phyloP scores from a whole-genome alignment of 2,329 filamentous ascomycete genomes.

The Penicillium decumbens region DNA sequence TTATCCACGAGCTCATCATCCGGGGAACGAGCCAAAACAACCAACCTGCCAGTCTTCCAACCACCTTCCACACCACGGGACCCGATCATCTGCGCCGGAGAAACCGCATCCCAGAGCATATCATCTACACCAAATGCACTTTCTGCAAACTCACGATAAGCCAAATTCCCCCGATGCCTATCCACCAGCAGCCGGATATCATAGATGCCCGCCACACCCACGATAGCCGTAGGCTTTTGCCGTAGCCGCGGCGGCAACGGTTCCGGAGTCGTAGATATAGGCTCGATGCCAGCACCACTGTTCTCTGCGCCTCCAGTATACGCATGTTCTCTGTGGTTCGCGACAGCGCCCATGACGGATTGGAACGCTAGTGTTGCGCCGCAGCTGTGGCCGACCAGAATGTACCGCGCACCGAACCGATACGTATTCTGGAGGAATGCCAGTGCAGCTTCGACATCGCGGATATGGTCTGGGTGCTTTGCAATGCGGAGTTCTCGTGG shows the following conservation, averaged over 20 bases:
- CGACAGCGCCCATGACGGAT: conserved; percentile 35
- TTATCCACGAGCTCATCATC: conserved; percentile 42
- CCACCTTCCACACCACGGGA: conserved; percentile 30
- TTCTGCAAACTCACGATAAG: conserved; percentile 40
- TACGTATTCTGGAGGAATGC: conserved; percentile 41
- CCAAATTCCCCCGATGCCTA: conserved; percentile 27
- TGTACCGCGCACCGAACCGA: conserved; percentile 36
- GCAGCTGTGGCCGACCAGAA: conserved; percentile 46
- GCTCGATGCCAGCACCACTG: conserved; percentile 1
- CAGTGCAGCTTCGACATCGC: conserved; percentile 40
- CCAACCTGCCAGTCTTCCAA: conserved; percentile 34
- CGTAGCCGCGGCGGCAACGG: conserved; percentile 10
- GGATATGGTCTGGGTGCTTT: conserved; percentile 45
- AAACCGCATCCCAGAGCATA: conserved; percentile 36
- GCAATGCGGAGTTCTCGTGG: conserved; percentile 33
- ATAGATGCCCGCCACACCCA: conserved; percentile 46
- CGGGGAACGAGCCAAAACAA: conserved; percentile 40
- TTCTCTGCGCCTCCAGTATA: conserved; percentile 6
- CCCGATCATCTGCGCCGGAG: conserved; percentile 34
- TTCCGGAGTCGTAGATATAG: conserved; percentile 13
- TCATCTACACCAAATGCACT: conserved; percentile 43
- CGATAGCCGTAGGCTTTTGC: conserved; percentile 35
- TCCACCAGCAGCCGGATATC: conserved; percentile 38
- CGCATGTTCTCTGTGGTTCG: conserved; percentile 10
- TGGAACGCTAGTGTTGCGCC: conserved; percentile 47